phyloP scores from a whole-genome alignment of 2,329 filamentous ascomycete species.

The Macrophomina tecta region DNA sequence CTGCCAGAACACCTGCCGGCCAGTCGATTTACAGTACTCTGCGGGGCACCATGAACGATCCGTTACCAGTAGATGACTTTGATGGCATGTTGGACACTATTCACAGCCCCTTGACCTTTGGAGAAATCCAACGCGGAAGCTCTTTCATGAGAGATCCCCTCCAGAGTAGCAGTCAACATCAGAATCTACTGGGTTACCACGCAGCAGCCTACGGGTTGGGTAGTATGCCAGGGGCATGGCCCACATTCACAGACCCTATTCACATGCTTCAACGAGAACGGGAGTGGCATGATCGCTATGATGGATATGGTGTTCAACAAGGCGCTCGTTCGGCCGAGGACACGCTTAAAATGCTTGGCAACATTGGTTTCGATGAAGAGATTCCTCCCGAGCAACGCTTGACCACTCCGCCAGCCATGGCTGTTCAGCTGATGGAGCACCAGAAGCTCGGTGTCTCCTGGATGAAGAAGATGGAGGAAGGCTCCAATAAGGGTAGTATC shows the following conservation, averaged over 20 bases:
- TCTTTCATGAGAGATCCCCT: background rate
- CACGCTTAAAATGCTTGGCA: conserved; percentile 33
- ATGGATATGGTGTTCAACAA: background rate
- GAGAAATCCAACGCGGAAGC: background rate
- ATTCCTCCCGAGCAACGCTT: conserved; percentile 63
- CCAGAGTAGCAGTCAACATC: background rate
- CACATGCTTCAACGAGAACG: background rate
- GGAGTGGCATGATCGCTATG: conserved; percentile 4
- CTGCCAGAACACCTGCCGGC: background rate
- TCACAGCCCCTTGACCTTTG: background rate
- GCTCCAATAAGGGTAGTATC: conserved; percentile 70
- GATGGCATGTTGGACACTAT: background rate
- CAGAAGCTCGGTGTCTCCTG: conserved; percentile 79
- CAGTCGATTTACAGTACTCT: background rate
- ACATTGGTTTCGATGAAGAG: conserved; percentile 42
- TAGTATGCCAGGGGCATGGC: conserved; percentile 10
- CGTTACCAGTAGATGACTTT: background rate
- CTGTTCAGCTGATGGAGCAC: conserved; percentile 75
- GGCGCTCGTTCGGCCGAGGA: background rate
- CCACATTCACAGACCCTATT: background rate
- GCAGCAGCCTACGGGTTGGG: background rate
- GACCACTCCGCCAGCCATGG: conserved; percentile 72
- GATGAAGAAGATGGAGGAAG: conserved; percentile 76
- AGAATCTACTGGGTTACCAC: background rate
- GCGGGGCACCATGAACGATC: background rate